Conservation (phyloP, 2,329 filamentous ascomycete genomes). For the Fusarium stilboides region DNA sequence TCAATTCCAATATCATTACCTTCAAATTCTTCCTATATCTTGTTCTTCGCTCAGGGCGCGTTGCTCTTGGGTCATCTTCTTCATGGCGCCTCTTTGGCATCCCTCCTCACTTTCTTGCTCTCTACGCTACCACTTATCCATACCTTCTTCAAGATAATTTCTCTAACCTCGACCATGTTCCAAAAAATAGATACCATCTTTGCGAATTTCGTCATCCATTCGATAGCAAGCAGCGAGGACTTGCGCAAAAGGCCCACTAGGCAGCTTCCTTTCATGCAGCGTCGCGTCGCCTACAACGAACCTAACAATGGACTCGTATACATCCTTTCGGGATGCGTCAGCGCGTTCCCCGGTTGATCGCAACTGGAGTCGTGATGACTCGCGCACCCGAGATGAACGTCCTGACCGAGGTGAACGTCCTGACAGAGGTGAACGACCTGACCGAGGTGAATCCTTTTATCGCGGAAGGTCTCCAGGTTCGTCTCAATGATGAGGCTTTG, state of each 20-base stretch:
- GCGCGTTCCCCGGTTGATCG: constrained; percentile 69
- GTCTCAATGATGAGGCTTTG: constrained; percentile 52
- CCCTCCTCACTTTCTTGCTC: constrained; percentile 45
- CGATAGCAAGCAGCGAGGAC: constrained; percentile 4
- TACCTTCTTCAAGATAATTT: constrained; percentile 60
- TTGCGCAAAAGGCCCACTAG: constrained; percentile 20
- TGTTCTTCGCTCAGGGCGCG: constrained; percentile 33
- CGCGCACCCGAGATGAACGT: constrained; percentile 65
- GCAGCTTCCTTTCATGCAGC: constrained; percentile 32
- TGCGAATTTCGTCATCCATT: constrained; percentile 48
- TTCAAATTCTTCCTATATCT: constrained; percentile 21
- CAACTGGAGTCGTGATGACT: constrained; percentile 69
- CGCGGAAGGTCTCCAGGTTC: constrained; percentile 80
- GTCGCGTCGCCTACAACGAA: constrained; percentile 31
- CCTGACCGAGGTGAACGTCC: constrained; percentile 61
- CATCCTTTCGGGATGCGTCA: constrained; percentile 66
- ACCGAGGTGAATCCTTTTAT: constrained; percentile 72
- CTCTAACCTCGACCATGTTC: constrained; percentile 71
- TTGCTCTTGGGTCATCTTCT: constrained; percentile 38
- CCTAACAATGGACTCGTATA: constrained; percentile 68
- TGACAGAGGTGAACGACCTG: constrained; percentile 63
- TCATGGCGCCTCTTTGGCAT: constrained; percentile 50
- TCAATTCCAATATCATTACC: constrained; percentile 23
- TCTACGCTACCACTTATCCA: constrained; percentile 44
- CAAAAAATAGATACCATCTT: constrained; percentile 63